phyloP scores from a whole-genome alignment of 1,284 basidiomycete species.

The Xerocomus nothofagi region DNA sequence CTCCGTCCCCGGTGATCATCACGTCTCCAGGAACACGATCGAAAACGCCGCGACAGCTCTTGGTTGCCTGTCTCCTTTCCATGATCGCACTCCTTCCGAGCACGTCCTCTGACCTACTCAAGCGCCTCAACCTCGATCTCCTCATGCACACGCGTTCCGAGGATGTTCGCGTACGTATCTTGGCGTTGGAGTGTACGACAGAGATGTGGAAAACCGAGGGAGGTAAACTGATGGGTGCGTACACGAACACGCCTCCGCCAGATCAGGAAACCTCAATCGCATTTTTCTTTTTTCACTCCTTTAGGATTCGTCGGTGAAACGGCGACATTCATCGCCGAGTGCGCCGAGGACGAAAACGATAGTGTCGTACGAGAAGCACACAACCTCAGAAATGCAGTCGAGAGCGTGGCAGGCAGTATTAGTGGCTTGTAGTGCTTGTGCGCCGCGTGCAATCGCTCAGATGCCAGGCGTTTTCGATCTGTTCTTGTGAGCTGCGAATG shows the following conservation, averaged over 20 bases:
- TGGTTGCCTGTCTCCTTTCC: constrained; percentile 24
- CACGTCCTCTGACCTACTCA: constrained; percentile 52
- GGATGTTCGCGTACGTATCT: constrained; percentile 61
- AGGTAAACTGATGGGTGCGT: constrained; percentile 65
- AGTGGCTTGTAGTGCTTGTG: constrained; percentile 41
- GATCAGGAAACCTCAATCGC: neutral
- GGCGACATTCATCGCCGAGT: constrained; percentile 80
- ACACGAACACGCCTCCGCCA: neutral
- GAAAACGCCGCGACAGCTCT: constrained; percentile 8
- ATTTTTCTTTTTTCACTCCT: neutral
- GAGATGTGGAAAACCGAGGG: constrained; percentile 81
- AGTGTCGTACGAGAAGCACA: constrained; percentile 67
- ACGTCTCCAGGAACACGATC: constrained; percentile 2
- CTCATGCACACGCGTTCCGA: constrained; percentile 88
- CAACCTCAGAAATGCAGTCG: constrained; percentile 64
- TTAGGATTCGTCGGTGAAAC: constrained; percentile 74
- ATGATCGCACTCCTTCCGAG: constrained; percentile 20
- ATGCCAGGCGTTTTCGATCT: too few species aligned
- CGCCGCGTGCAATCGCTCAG: too few species aligned
- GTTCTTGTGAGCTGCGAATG: too few species aligned
- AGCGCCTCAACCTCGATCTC: constrained; percentile 80
- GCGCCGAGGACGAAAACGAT: constrained; percentile 81
- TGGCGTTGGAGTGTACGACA: constrained; percentile 70
- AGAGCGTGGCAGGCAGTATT: constrained; percentile 68
- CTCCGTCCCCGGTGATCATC: neutral